These are phyloP conservation scores for Yamadazyma atlantica DNA, from an alignment of 1,139 yeast genomes.

Conservation along the genomic window DNA sequence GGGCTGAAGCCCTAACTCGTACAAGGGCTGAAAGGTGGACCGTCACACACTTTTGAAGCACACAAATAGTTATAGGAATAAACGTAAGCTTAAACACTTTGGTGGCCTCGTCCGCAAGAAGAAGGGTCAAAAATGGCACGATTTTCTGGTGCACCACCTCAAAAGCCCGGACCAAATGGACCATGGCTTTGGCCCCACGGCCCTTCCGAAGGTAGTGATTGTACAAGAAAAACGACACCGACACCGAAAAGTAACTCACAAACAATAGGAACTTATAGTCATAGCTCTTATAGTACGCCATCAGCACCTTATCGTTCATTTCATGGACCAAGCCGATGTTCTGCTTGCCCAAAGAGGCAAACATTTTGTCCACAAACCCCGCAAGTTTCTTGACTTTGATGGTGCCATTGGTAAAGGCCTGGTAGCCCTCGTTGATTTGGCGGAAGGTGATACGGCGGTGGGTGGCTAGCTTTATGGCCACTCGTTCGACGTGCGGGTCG, in stretches of 20 bases:
- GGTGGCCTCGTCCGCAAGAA: slow-evolving; percentile 1
- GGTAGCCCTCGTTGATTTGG: not conserved
- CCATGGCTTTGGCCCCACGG: slow-evolving; percentile 8
- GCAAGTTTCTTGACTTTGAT: not conserved
- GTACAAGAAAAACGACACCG: slow-evolving; percentile 5
- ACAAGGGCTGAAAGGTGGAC: slow-evolving; percentile 5
- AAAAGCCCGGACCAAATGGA: slow-evolving; percentile 5
- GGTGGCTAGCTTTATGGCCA: not conserved
- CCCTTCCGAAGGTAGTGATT: slow-evolving; percentile 4
- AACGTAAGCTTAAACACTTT: slow-evolving; percentile 2
- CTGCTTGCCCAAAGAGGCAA: not conserved
- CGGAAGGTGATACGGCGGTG: not conserved
- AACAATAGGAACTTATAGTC: slow-evolving; percentile 5
- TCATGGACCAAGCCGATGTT: not conserved
- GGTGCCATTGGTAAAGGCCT: not conserved
- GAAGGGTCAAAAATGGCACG: slow-evolving; percentile 4
- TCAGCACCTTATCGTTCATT: not conserved
- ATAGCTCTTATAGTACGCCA: slow-evolving; percentile 3
- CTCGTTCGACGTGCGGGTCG: slow-evolving; percentile 3
- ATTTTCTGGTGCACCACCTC: slow-evolving; percentile 1
- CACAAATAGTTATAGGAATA: slow-evolving; percentile 3
- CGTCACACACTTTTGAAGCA: slow-evolving; percentile 4
- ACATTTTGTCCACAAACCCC: slow-evolving; percentile 1
- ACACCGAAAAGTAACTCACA: slow-evolving; percentile 1
- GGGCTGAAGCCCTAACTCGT: no score